Base-by-base conservation (phyloP, 2,329 filamentous ascomycete genomes). In the Allantophomopsis cytisporea region DNA sequence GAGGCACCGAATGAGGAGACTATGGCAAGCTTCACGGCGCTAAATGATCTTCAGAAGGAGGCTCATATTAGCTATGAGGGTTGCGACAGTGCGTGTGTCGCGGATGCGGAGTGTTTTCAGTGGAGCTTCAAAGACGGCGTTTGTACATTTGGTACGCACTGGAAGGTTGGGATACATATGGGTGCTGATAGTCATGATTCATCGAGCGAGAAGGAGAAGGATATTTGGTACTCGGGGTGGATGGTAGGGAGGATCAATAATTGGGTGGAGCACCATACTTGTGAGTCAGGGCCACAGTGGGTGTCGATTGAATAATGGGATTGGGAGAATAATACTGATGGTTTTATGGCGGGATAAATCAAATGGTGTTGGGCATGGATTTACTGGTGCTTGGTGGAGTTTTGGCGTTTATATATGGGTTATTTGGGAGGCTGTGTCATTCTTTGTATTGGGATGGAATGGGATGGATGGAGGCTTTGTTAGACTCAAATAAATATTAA, bases 41-140 rank as follows among this genome's bases (percentile, higher is more conserved):
- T 64, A 53, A 61, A 52, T 12, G 49, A 58, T 0, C 45, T 65
- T 10, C 63, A 70, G 50, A 63, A 60, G 37, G 52, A 58, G 5
- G 68, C 67, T 3, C 65, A 68, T 53, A 38, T 39, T 35, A 53
- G 49, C 1, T 53, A 54, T 11, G 62, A 66, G 35, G 56, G 64
- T n/a, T 74, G 70, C 47, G 58, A 62, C 5, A 60, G 57, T 35
- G 67, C 69, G 10, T 76, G 72, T 46, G 56, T 64, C 34, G 47
- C 48, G 2, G 43, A 53, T 5, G 30, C 38, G 2, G 38, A 45
- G 4, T 63, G 60, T 39, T 56, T 59, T 31, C 60, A 63, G 45
- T 62, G 54, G 45, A 49, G 52, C 1, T 54, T 51, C 34, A 48
- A 51, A 32, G 46, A 45, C 14, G 23, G 23, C 11, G 10, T 28